Evolutionary conservation across 371 early-diverging fungal species (phyloP).

Genomic region (Zychaea mexicana): DNA sequence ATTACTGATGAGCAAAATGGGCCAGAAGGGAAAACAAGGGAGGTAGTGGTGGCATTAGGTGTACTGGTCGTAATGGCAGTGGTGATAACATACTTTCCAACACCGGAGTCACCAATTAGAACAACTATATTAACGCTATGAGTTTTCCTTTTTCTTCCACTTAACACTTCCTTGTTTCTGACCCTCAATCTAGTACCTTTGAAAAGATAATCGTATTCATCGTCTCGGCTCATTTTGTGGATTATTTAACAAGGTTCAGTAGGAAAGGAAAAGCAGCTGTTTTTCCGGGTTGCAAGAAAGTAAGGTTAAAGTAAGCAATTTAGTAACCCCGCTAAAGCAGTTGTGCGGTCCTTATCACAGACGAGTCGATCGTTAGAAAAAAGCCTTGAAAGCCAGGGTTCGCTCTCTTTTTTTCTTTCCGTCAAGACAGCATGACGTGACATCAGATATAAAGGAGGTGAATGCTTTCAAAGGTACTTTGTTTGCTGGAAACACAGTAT

Average conservation of each 20-base stretch:
- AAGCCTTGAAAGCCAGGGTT: too few species aligned
- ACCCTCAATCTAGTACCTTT: slow-evolving; percentile 63
- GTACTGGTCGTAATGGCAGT: background rate
- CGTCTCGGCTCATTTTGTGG: slow-evolving; percentile 81
- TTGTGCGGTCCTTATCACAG: too few species aligned
- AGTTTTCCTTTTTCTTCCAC: background rate
- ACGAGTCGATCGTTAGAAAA: too few species aligned
- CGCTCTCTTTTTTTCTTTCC: too few species aligned
- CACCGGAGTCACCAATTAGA: slow-evolving; percentile 99
- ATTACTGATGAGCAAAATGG: too few species aligned
- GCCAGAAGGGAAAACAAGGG: too few species aligned
- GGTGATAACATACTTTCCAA: slow-evolving; percentile 81
- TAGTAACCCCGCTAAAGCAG: background rate
- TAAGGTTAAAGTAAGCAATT: background rate
- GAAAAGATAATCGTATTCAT: slow-evolving; percentile 96
- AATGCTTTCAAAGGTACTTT: too few species aligned
- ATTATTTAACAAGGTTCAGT: background rate
- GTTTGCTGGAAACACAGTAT: too few species aligned
- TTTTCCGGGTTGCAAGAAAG: background rate
- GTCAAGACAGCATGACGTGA: too few species aligned
- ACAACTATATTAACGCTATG: slow-evolving; percentile 76
- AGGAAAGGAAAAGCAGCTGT: background rate
- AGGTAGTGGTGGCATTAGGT: too few species aligned
- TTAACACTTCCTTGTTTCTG: too few species aligned
- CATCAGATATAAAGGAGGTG: too few species aligned